These are phyloP conservation scores for Coemansia sp. DNA, from an alignment of 192 early-diverging fungal species.

Conservation along the genomic window DNA sequence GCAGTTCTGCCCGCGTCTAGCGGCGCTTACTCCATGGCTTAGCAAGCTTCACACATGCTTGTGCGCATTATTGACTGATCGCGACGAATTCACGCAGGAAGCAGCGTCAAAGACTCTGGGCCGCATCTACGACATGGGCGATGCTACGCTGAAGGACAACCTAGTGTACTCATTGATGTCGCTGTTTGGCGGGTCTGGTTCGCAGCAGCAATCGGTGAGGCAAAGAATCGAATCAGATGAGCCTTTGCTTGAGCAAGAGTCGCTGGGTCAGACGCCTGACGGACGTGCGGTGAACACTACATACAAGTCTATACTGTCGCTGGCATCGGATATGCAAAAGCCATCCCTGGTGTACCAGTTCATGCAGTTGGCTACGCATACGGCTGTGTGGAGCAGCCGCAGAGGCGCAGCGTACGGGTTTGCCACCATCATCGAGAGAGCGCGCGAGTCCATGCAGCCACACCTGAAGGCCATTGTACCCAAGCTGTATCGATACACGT, in stretches of 20 bases:
- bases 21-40: conserved; percentile 52
- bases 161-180: conserved; percentile 43
- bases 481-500: conserved; percentile 84
- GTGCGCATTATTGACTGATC: conserved; percentile 73
- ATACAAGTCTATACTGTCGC: conserved; percentile 78
- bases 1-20: conserved; percentile 30
- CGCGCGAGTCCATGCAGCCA: conserved; percentile 79
- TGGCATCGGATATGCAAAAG: conserved; percentile 93
- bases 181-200: conserved; percentile 29
- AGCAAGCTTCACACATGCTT: conserved; percentile 75
- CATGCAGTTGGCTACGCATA: conserved; percentile 89
- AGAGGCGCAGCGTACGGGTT: conserved; percentile 90
- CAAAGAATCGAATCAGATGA: conserved; percentile 36
- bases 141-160: conserved; percentile 30
- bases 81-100: conserved; percentile 65
- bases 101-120: conserved; percentile 41
- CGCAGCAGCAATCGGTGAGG: conserved; percentile 19
- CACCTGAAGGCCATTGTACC: conserved; percentile 78
- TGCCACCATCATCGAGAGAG: conserved; percentile 73
- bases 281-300: conserved; percentile 57
- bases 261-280: conserved; percentile 37
- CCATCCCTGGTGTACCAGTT: conserved; percentile 93
- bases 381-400: conserved; percentile 89
- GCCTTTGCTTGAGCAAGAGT: conserved; percentile 39
- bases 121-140: conserved; percentile 42